Base-by-base conservation (phyloP, 176 grass and related monocot species). In the Pharus latifolius region DNA sequence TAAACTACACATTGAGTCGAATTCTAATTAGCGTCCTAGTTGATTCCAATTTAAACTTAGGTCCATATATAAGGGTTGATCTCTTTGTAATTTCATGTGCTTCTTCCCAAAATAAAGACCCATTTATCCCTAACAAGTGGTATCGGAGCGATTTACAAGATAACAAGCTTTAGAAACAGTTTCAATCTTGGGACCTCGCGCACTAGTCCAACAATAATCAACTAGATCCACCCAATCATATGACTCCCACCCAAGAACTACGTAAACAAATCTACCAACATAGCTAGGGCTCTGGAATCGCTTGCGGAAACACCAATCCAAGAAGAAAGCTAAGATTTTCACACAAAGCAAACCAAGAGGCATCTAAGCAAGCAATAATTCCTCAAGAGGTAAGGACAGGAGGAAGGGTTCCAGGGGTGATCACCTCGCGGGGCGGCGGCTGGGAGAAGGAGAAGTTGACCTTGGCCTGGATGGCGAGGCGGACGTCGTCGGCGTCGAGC, bases 371-470 rank as follows among this genome's bases (percentile, higher is more conserved):
- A 5, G 6, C 11, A 29, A 7, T 18, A 57, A 72, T 28, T 35
- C 4, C 1, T 10, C 0, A 57, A 55, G 57, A 20, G 0, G 7
- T 22, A 56, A 43, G 33, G 59, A 26, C 4, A 18, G 9, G 28
- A 3, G 8, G 27, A 31, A 52, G 43, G 64, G 28, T 48, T 49
- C 33, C 7, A 12, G 38, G 55, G 28, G 60, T 67, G 13, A 56
- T 19, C 88, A 99, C 90, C 96, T 99, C 96, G 62, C 96, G 90
- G 67, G 96, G 87, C 64, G 96, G 96, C 20, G 96, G 96, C 79
- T 99, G 96, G 42, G 96, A 99, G 76, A 95, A 99, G 70, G 90
- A 95, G 80, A 85, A 91, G 56, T 99, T 99, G 76, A 94, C 90
- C 83, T 94, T 99, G 71, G 87, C 86, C 79, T 99, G 95, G 53